phyloP scores from a whole-genome alignment of 169 alveolate genomes.

The Eimeria tenella region DNA sequence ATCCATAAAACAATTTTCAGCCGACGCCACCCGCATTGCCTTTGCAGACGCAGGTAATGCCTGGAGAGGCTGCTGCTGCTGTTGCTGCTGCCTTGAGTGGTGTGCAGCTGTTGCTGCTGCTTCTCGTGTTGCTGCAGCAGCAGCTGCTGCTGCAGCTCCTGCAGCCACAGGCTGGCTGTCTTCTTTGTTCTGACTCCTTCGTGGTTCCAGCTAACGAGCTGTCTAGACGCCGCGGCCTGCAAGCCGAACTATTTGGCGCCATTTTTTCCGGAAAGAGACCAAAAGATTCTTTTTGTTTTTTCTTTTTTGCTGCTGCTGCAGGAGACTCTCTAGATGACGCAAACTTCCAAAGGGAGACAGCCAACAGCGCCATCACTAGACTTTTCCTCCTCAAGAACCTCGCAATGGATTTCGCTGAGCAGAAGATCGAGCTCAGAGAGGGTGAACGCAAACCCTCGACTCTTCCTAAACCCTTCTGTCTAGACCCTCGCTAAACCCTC shows the following conservation, averaged over 20 bases:
- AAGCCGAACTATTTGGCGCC: too few species aligned
- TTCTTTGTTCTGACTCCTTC: not conserved
- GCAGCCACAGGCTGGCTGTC: not conserved
- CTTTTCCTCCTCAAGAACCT: slow-evolving; percentile 90
- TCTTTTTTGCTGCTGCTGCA: not conserved
- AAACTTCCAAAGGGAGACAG: slow-evolving; percentile 85
- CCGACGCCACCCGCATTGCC: slow-evolving; percentile 98
- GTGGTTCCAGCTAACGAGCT: too few species aligned
- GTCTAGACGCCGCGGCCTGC: too few species aligned
- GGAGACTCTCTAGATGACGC: slow-evolving; percentile 79
- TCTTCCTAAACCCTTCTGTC: not conserved
- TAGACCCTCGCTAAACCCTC: not conserved
- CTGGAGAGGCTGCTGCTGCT: not conserved
- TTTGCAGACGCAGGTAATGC: slow-evolving; percentile 99
- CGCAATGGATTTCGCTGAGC: slow-evolving; percentile 84
- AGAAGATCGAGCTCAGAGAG: slow-evolving; percentile 41
- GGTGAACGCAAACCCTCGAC: slow-evolving; percentile 19
- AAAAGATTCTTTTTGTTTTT: not conserved
- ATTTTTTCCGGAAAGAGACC: not conserved
- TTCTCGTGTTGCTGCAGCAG: not conserved
- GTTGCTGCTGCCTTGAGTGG: not conserved
- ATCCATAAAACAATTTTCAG: slow-evolving; percentile 94
- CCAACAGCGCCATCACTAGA: slow-evolving; percentile 90
- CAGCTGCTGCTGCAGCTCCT: slow-evolving; percentile 13
- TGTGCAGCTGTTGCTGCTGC: slow-evolving; percentile 8